phyloP scores from a whole-genome alignment of 192 early-diverging fungal species.

The Fimicolochytrium jonesii region DNA sequence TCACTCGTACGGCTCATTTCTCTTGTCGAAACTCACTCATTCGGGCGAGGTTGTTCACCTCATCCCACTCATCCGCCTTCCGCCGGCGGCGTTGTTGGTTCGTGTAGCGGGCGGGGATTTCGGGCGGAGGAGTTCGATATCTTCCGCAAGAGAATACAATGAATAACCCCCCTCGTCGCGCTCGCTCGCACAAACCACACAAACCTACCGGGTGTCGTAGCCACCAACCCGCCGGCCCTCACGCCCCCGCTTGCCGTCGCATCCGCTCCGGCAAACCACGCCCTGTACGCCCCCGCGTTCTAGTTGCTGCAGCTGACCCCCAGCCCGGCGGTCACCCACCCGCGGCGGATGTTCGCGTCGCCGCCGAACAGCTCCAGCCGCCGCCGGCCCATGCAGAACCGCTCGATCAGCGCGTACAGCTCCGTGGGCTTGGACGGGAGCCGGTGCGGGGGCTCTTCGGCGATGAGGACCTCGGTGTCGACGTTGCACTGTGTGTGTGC shows the following conservation, averaged over 20 bases:
- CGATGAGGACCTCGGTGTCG: constrained; percentile 64
- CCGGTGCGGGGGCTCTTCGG: constrained; percentile 45
- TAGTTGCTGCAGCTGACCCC: constrained; percentile 44
- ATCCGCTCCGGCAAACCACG: constrained; percentile 28
- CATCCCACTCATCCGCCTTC: too few species aligned
- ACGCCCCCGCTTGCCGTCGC: background rate
- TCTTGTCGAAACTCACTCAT: too few species aligned
- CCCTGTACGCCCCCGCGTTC: constrained; percentile 30
- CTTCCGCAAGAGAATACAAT: background rate
- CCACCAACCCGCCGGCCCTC: constrained; percentile 13
- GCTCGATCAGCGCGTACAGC: constrained; percentile 61
- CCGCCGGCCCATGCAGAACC: constrained; percentile 60
- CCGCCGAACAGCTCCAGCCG: constrained; percentile 59
- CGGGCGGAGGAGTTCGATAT: constrained; percentile 49
- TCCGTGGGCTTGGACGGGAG: constrained; percentile 54
- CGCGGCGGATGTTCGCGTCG: constrained; percentile 54
- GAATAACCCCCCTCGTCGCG: background rate
- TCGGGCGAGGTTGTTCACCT: too few species aligned
- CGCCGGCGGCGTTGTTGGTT: too few species aligned
- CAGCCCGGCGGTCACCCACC: constrained; percentile 58
- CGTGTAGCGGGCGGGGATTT: constrained; percentile 58
- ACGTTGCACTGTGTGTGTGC: constrained; percentile 52
- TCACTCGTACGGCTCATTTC: too few species aligned
- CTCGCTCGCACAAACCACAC: background rate
- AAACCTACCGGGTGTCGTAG: constrained; percentile 27